Evolutionary conservation across 768 basidiomycete genomes (phyloP).

Genomic region (Candolleomyces efflorescens): DNA sequence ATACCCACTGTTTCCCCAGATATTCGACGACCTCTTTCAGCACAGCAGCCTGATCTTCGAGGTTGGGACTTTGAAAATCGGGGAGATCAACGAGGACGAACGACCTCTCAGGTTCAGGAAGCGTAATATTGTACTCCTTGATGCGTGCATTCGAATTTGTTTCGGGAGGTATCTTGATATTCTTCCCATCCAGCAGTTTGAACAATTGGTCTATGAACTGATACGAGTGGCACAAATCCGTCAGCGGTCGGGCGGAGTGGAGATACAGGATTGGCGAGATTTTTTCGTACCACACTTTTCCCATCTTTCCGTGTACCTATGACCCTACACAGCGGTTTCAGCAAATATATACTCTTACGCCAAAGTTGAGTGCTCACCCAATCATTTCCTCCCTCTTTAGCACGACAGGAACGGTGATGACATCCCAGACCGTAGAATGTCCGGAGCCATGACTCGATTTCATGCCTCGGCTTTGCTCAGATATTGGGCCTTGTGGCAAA

Average conservation of each 20-base stretch:
- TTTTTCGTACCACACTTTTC: not conserved
- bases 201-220: not conserved
- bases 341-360: too few relatives aligned
- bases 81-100: not conserved
- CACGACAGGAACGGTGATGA: not conserved
- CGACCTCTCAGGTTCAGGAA: not conserved
- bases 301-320: not conserved
- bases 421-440: not conserved
- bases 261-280: not conserved
- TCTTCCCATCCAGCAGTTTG: not conserved
- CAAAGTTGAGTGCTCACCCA: not conserved
- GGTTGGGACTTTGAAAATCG: not conserved
- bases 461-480: not conserved
- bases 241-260: not conserved
- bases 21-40: not conserved
- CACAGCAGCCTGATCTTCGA: not conserved
- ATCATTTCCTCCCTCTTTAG: not conserved
- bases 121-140: not conserved
- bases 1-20: not conserved
- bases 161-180: not conserved
- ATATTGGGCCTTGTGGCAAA: not conserved
- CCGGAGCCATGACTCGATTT: not conserved
- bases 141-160: not conserved
- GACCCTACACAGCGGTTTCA: not conserved
- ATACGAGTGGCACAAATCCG: not conserved